Percentiles rank a stretch among this genome's conserved stretches.
Conservation (phyloP, 768 basidiomycete species). For the Flagelloscypha sp. region DNA sequence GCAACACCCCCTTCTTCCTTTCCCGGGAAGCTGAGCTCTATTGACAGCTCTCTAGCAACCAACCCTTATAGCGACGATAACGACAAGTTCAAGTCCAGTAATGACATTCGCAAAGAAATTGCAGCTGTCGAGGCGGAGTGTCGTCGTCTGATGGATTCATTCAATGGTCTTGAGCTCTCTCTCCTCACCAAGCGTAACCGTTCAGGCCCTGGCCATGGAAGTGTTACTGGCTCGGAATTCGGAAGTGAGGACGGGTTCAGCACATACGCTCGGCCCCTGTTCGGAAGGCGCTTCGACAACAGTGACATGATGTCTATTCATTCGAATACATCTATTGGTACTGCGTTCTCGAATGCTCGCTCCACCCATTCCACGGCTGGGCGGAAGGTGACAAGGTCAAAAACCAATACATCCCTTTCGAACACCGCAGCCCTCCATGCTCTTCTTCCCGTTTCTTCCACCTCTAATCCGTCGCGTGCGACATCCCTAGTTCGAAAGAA, state of each 20-base stretch:
- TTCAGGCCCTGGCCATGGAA: constrained; percentile 20
- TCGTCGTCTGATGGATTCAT: constrained; percentile 65
- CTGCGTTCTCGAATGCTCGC: constrained; percentile 40
- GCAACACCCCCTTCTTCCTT: constrained; percentile 55
- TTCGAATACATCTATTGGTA: constrained; percentile 43
- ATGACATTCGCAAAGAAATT: constrained; percentile 61
- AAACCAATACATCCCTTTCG: too few relatives aligned
- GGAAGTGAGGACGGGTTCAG: constrained; percentile 12
- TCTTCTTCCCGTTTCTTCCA: too few relatives aligned
- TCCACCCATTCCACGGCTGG: too few relatives aligned
- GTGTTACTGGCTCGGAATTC: constrained; percentile 16
- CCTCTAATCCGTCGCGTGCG: too few relatives aligned
- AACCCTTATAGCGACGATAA: too few relatives aligned
- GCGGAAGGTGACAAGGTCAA: neutral
- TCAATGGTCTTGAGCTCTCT: constrained; percentile 69
- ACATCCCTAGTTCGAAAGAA: too few relatives aligned
- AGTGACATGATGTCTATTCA: constrained; percentile 44
- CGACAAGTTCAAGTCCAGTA: constrained; percentile 48
- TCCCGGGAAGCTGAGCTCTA: too few relatives aligned
- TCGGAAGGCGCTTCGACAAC: constrained; percentile 30
- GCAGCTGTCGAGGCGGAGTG: constrained; percentile 63
- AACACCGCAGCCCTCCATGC: too few relatives aligned
- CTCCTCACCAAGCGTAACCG: constrained; percentile 47
- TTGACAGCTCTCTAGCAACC: too few relatives aligned
- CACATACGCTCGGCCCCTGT: constrained; percentile 29